phyloP scores from a whole-genome alignment of 306 rosid species.

The Rubus idaeus region DNA sequence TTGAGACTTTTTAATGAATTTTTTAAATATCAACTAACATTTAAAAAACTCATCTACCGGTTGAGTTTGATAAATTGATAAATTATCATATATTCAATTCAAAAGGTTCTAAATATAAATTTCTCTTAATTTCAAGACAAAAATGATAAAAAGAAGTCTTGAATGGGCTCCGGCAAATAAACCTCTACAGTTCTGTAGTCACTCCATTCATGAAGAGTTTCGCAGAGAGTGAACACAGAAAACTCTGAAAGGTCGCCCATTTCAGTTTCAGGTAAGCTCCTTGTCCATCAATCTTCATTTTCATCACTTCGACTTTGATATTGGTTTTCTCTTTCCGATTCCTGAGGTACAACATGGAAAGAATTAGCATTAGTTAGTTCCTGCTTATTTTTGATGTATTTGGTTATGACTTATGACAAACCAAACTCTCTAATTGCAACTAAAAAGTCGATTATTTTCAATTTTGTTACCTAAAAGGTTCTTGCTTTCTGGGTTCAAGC shows the following conservation, averaged over 20 bases:
- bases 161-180: too few species aligned
- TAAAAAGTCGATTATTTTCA: neutral
- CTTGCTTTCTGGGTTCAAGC: neutral
- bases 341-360: neutral
- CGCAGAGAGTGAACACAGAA: neutral
- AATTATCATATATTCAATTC: too few species aligned
- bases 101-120: too few species aligned
- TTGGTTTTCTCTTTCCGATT: neutral
- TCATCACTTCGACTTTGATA: neutral
- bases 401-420: neutral
- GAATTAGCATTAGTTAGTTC: neutral
- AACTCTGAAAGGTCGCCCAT: neutral
- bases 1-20: too few species aligned
- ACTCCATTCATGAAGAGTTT: neutral
- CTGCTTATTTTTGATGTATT: neutral
- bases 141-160: too few species aligned
- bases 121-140: too few species aligned
- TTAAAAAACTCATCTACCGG: too few species aligned
- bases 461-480: neutral
- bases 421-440: neutral
- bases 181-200: too few species aligned
- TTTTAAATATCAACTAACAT: too few species aligned
- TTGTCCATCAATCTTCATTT: neutral
- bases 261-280: slow-evolving; percentile 6
- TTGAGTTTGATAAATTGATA: too few species aligned